Base-by-base conservation (phyloP, 2,329 filamentous ascomycete species). In the Diaporthe destruens region DNA sequence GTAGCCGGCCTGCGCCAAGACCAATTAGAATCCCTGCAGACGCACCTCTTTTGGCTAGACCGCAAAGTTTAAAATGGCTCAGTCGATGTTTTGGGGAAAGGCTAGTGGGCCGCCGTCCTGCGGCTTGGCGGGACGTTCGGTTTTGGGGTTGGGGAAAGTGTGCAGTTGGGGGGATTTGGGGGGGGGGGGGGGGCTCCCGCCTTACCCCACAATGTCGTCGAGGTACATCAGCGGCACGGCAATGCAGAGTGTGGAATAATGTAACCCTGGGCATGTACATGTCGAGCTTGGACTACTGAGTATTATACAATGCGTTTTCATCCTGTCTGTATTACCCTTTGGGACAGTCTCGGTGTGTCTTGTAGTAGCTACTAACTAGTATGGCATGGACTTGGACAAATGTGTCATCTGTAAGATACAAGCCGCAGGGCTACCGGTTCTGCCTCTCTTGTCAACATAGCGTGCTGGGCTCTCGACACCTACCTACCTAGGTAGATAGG, bases 141-240 rank as follows among this genome's bases (percentile, higher is more conserved):
- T 8, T 47, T 57, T 57, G 34, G 55, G 11, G 20, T 32, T 12
- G 56, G 57, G 23, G 16, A 6, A 20, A 20, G 25, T 18, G 42
- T 39, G 36, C 36, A 39, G 11, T 11, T 12, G 12, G 36, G 29
- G 29, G 29, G 29, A 29, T 29, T 2, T 39, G 4, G 36, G 36
- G 36, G 36, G 36, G 12, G 2, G 34, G 57, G 23, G 57, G 23
- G 25, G 42, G 42, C 34, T 63, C 59, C 59, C 49, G 59, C 49
- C 32, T 49, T 65, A 65, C 59, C 59, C 59, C 59, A 65, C 59
- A 65, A 65, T 65, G 59, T 36, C 29, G 49, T 65, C 29, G 42
- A 47, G n/a, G 59, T 51, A 51, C 59, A 49, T 65, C 18, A 65
- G 59, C 59, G 59, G 59, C 59, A 44, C 59, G 42, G 59, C 44